These are phyloP conservation scores for Hyaloscypha bicolor DNA, from an alignment of 495 filamentous ascomycete genomes.

Conservation along the genomic window DNA sequence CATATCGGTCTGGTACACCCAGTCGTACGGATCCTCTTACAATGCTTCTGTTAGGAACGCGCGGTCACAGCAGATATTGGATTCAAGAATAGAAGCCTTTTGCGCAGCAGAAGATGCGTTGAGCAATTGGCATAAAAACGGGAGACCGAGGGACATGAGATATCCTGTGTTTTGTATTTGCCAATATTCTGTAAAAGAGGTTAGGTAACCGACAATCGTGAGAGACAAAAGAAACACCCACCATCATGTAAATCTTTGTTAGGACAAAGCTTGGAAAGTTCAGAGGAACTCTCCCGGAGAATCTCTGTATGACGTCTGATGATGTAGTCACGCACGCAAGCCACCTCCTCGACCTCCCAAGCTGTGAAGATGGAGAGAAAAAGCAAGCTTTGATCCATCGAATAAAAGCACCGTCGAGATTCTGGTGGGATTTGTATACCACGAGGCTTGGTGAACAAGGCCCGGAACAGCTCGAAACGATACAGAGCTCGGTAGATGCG, in stretches of 20 bases:
- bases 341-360: slow-evolving; percentile 13
- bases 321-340: slow-evolving; percentile 11
- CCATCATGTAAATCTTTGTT: too few relatives aligned
- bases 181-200: neutral
- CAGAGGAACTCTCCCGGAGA: slow-evolving; percentile 6
- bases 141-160: slow-evolving; percentile 10
- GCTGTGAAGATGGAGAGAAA: slow-evolving; percentile 5
- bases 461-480: slow-evolving; percentile 12
- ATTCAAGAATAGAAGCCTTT: slow-evolving; percentile 3
- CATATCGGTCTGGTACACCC: slow-evolving; percentile 5
- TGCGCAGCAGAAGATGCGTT: slow-evolving; percentile 3
- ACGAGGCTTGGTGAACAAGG: slow-evolving; percentile 4
- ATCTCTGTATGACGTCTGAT: slow-evolving; percentile 1
- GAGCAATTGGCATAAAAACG: slow-evolving; percentile 4
- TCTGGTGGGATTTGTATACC: neutral
- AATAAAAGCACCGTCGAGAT: neutral
- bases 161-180: slow-evolving; percentile 1
- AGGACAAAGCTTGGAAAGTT: neutral
- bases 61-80: slow-evolving; percentile 5
- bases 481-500: slow-evolving; percentile 16
- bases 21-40: slow-evolving; percentile 12
- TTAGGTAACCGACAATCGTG: neutral
- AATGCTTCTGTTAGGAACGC: slow-evolving; percentile 7
- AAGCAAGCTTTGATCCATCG: neutral
- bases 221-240: neutral